These are phyloP conservation scores for Cercophora sp. DNA, from an alignment of 495 filamentous ascomycete genomes.

Conservation along the genomic window DNA sequence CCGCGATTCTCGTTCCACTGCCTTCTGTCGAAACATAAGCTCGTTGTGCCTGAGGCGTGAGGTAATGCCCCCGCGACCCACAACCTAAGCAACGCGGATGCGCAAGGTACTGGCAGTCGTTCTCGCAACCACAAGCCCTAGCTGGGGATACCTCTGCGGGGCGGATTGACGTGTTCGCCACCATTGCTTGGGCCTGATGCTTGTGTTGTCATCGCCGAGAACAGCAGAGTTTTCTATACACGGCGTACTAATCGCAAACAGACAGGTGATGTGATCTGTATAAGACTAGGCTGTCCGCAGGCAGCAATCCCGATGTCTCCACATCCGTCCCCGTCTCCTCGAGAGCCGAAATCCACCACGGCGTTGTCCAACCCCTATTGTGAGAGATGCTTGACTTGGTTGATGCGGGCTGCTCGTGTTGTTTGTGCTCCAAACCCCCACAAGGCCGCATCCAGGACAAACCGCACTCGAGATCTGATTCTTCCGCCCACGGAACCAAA, in stretches of 20 bases:
- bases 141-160: constrained; percentile 16
- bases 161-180: constrained; percentile 24
- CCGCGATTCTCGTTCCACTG: constrained; percentile 9
- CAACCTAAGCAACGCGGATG: constrained; percentile 10
- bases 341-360: too few relatives aligned
- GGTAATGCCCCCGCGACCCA: constrained; percentile 12
- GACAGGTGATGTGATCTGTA: constrained; percentile 5
- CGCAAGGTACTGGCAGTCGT: constrained; percentile 16
- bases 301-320: constrained; percentile 8
- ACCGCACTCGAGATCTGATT: neutral
- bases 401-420: constrained; percentile 6
- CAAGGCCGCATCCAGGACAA: neutral
- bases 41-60: constrained; percentile 11
- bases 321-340: constrained; percentile 6
- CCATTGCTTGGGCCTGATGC: neutral
- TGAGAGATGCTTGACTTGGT: too few relatives aligned
- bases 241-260: constrained; percentile 1
- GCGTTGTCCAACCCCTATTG: too few relatives aligned
- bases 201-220: constrained; percentile 19
- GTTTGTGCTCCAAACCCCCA: constrained; percentile 3
- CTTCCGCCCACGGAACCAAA: neutral
- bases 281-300: constrained; percentile 17
- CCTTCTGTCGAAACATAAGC: constrained; percentile 2
- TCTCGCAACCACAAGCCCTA: neutral
- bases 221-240: constrained; percentile 9